Evolutionary conservation across 2,329 filamentous ascomycete genomes (phyloP).

Genomic region (Fusarium pilosicola): DNA sequence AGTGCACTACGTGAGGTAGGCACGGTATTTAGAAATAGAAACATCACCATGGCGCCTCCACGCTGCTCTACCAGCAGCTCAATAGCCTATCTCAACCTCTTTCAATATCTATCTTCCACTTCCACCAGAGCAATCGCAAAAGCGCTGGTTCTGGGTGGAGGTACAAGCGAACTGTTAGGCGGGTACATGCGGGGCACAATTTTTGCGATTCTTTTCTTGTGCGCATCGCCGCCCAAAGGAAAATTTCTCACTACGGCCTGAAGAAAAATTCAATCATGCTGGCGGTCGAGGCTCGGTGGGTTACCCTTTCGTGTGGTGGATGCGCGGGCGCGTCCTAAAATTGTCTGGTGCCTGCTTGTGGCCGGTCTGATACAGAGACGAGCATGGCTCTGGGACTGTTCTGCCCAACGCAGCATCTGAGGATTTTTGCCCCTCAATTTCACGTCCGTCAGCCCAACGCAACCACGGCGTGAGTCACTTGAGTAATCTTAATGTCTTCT

Average conservation of each 20-base stretch:
- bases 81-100: conserved; percentile 4
- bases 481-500: not conserved
- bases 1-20: not conserved
- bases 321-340: conserved; percentile 19
- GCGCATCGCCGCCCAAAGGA: conserved; percentile 31
- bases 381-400: conserved; percentile 21
- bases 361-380: conserved; percentile 17
- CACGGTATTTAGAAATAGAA: not conserved
- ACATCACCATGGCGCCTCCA: not conserved
- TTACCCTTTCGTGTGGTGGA: conserved; percentile 32
- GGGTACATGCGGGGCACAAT: conserved; percentile 41
- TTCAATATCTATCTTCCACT: conserved; percentile 9
- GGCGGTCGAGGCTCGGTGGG: conserved; percentile 37
- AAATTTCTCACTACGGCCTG: conserved; percentile 43
- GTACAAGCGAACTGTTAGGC: conserved; percentile 47
- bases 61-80: not conserved
- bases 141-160: conserved; percentile 8
- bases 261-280: conserved; percentile 39
- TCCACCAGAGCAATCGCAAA: conserved; percentile 1
- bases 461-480: conserved; percentile 44
- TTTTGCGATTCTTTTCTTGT: conserved; percentile 26
- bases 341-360: conserved; percentile 30
- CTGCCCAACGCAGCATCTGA: conserved; percentile 41
- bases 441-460: conserved; percentile 41
- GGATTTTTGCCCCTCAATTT: conserved; percentile 37